phyloP scores from a whole-genome alignment of 2,329 filamentous ascomycete genomes.

The Neonectria faginata region DNA sequence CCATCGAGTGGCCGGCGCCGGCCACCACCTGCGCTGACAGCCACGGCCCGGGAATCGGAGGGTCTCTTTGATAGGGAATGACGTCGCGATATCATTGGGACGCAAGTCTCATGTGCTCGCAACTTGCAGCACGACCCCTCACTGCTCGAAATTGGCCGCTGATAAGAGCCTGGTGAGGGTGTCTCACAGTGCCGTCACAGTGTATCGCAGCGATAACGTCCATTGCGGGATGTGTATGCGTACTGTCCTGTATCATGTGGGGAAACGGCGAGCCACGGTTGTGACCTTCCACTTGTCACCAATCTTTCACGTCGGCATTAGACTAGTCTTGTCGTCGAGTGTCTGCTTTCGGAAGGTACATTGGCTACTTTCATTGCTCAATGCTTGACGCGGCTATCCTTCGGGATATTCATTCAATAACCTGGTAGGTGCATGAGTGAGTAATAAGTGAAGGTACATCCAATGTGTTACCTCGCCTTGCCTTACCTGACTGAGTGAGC shows the following conservation, averaged over 20 bases:
- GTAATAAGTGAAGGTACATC: not conserved
- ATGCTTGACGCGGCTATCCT: not conserved
- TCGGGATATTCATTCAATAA: not conserved
- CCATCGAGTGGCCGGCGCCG: not conserved
- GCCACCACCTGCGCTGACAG: not conserved
- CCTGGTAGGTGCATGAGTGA: not conserved
- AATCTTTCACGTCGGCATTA: not conserved
- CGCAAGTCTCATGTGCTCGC: constrained; percentile 12
- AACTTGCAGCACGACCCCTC: constrained; percentile 16
- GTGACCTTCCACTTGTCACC: constrained; percentile 7
- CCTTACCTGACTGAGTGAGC: not conserved
- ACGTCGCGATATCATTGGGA: constrained; percentile 17
- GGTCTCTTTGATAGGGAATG: constrained; percentile 2
- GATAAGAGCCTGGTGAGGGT: constrained; percentile 10
- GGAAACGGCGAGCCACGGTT: not conserved
- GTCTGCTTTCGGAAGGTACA: constrained; percentile 8
- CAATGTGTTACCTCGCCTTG: not conserved
- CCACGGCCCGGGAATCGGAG: not conserved
- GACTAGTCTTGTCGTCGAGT: not conserved
- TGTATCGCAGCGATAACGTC: not conserved
- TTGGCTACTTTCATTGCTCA: not conserved
- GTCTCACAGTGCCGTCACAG: not conserved
- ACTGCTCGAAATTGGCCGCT: constrained; percentile 2
- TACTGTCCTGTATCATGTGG: not conserved
- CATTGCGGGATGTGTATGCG: not conserved